phyloP scores from a whole-genome alignment of 495 filamentous ascomycete species.

The Lophiotrema nucula region DNA sequence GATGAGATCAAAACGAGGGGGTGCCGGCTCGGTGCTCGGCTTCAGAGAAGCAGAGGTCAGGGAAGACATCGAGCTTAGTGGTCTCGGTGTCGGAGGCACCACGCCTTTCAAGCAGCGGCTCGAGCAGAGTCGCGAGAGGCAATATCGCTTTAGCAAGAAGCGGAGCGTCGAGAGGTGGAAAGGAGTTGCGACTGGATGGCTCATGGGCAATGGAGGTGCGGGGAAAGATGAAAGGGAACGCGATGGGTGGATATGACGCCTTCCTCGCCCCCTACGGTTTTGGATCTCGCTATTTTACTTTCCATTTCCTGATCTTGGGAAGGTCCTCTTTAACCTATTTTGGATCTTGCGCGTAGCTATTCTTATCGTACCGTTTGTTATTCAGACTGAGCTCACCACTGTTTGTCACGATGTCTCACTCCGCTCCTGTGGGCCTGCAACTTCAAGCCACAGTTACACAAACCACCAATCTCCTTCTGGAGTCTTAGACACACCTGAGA shows the following conservation, averaged over 20 bases:
- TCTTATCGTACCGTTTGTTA: no score
- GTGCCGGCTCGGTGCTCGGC: conserved; percentile 21
- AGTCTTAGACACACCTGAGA: no score
- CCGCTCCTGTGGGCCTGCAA: no score
- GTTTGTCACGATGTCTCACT: no score
- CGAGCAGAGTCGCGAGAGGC: conserved; percentile 25
- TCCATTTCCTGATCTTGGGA: no score
- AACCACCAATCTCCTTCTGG: no score
- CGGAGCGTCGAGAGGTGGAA: conserved; percentile 31
- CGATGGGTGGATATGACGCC: conserved; percentile 25
- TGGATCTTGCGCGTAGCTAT: no score
- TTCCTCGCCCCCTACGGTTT: no score
- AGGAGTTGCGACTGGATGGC: conserved; percentile 26
- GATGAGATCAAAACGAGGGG: conserved; percentile 16
- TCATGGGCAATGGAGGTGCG: conserved; percentile 19
- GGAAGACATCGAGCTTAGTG: conserved; percentile 31
- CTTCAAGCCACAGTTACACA: no score
- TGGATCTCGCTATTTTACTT: no score
- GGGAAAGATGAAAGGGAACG: conserved; percentile 20
- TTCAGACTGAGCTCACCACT: no score
- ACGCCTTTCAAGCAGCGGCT: conserved; percentile 19
- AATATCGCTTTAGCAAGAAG: conserved; percentile 23
- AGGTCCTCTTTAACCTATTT: no score
- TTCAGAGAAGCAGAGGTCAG: conserved; percentile 33
- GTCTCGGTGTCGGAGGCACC: conserved; percentile 12